A percentile compares a stretch with the other conserved stretches of the same genome.
phyloP scores from a whole-genome alignment of 179 eudicot species.

The Silene noctiflora region DNA sequence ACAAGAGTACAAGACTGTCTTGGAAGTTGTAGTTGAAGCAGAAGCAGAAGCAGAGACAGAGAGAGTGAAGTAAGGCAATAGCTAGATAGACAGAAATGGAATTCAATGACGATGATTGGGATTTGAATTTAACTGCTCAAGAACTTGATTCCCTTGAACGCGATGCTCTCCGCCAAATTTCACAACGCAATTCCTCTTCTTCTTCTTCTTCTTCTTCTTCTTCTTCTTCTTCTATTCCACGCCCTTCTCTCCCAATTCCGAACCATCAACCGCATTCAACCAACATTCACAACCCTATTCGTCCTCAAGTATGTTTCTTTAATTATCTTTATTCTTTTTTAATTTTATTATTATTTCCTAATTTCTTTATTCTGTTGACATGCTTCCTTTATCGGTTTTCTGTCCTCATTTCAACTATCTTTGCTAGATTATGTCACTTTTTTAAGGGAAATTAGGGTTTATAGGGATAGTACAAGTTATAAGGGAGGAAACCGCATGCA shows the following conservation, averaged over 20 bases:
- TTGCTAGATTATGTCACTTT: too few species aligned
- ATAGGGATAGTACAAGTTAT: too few species aligned
- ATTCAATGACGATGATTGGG: constrained; percentile 43
- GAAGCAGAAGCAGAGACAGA: too few species aligned
- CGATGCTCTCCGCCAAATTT: constrained; percentile 61
- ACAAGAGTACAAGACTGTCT: too few species aligned
- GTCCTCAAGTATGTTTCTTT: not conserved
- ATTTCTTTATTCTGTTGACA: not conserved
- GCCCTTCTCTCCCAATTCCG: constrained; percentile 7
- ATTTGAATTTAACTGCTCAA: constrained; percentile 66
- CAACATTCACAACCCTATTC: not conserved
- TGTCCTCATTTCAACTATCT: too few species aligned
- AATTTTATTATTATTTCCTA: not conserved
- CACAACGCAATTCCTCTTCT: constrained; percentile 48
- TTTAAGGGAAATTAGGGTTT: too few species aligned
- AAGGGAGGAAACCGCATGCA: too few species aligned
- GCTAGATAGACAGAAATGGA: constrained; percentile 26
- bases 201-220: constrained; percentile 23
- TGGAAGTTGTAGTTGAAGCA: too few species aligned
- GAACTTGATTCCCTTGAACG: constrained; percentile 64
- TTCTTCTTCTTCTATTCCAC: too few species aligned
- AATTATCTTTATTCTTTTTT: not conserved
- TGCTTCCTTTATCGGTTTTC: not conserved
- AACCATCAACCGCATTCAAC: constrained; percentile 17
- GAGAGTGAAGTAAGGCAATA: not conserved